phyloP scores from a whole-genome alignment of 1,284 basidiomycete genomes.

The Marasmius oreades region DNA sequence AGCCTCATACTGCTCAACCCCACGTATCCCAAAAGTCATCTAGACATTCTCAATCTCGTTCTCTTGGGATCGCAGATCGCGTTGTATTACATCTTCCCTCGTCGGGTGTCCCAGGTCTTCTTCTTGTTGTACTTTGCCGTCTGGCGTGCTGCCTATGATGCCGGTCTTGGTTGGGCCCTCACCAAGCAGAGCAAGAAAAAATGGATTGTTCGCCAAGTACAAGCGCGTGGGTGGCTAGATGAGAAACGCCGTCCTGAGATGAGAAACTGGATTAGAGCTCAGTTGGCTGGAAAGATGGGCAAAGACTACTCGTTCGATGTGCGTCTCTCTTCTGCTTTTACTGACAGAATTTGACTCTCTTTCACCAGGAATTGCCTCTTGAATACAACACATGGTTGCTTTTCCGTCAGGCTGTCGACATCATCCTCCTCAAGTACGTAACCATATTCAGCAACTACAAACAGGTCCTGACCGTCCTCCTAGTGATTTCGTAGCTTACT shows the following conservation, averaged over 20 bases:
- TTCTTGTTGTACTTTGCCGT: slow-evolving; percentile 89
- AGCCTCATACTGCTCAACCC: slow-evolving; percentile 92
- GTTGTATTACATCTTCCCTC: slow-evolving; percentile 70
- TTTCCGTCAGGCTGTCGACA: slow-evolving; percentile 89
- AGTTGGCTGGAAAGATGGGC: slow-evolving; percentile 93
- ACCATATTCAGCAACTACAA: neutral
- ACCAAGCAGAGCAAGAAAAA: slow-evolving; percentile 92
- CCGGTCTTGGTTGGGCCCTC: slow-evolving; percentile 90
- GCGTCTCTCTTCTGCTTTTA: slow-evolving; percentile 24
- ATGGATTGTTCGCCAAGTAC: slow-evolving; percentile 87
- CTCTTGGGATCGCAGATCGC: slow-evolving; percentile 78
- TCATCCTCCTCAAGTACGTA: slow-evolving; percentile 90
- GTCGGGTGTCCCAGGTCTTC: slow-evolving; percentile 53
- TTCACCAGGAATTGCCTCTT: slow-evolving; percentile 62
- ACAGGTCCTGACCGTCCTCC: slow-evolving; percentile 9
- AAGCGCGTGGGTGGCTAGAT: slow-evolving; percentile 86
- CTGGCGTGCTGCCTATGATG: slow-evolving; percentile 92
- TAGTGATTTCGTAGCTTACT: slow-evolving; percentile 94
- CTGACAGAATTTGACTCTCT: slow-evolving; percentile 1
- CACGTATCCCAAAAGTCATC: slow-evolving; percentile 83
- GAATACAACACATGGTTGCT: slow-evolving; percentile 93
- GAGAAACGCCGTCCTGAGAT: slow-evolving; percentile 58
- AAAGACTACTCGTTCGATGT: slow-evolving; percentile 91
- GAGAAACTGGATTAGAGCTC: slow-evolving; percentile 80
- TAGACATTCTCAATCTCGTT: slow-evolving; percentile 85